Conservation (phyloP, 1,284 basidiomycete species). For the Kalmanozyma brasiliensis region DNA sequence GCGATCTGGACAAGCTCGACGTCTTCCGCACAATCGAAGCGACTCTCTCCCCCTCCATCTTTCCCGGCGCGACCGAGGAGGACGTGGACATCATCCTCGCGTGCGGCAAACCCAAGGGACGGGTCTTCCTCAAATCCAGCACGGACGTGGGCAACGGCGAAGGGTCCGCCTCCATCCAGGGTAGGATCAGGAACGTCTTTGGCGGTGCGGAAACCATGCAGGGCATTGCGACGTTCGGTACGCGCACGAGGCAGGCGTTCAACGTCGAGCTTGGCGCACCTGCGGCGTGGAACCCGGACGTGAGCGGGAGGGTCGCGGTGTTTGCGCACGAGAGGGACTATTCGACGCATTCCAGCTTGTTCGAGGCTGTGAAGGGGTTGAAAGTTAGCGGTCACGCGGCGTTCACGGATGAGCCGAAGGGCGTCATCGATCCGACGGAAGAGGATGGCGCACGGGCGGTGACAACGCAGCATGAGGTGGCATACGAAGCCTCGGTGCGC, state of each 20-base stretch:
- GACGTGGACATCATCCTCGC: conserved; percentile 88
- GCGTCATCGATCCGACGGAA: conserved; percentile 27
- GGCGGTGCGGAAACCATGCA: conserved; percentile 91
- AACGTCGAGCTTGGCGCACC: conserved; percentile 61
- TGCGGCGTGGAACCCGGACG: conserved; percentile 71
- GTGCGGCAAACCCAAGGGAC: conserved; percentile 77
- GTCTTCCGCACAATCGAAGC: conserved; percentile 80
- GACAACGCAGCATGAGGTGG: conserved; percentile 55
- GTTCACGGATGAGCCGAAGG: conserved; percentile 14
- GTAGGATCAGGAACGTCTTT: conserved; percentile 76
- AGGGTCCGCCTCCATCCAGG: conserved; percentile 72
- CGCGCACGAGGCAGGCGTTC: conserved; percentile 85
- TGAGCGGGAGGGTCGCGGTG: conserved; percentile 74
- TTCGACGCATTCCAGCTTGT: conserved; percentile 77
- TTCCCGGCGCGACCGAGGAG: conserved; percentile 73
- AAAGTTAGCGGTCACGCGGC: conserved; percentile 76
- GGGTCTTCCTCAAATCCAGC: conserved; percentile 83
- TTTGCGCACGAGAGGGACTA: conserved; percentile 78
- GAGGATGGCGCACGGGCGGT: conserved; percentile 32
- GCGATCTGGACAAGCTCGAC: conserved; percentile 77
- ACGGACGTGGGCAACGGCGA: conserved; percentile 96
- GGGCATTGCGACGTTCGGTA: conserved; percentile 84
- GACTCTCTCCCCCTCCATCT: conserved; percentile 76
- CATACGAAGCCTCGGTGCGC: conserved; percentile 57
- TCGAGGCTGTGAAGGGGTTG: conserved; percentile 76